Evolutionary conservation across 306 rosid species (phyloP).

Genomic region (Vachellia pachyceras): DNA sequence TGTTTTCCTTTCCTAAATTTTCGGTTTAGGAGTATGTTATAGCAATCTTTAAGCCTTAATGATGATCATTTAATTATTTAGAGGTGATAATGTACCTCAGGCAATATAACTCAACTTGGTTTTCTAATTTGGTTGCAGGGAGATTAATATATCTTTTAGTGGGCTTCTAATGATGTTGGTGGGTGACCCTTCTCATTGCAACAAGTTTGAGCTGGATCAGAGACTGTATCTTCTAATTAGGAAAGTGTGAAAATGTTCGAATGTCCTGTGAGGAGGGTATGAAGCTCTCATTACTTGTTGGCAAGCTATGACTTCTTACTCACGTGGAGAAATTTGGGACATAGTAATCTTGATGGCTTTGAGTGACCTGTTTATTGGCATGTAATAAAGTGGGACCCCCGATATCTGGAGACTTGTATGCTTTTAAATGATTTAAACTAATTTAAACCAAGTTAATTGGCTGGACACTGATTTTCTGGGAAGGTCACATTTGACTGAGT

Average conservation of each 20-base stretch:
- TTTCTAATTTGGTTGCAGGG: constrained; percentile 50
- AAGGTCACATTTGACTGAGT: neutral
- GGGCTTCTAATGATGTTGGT: constrained; percentile 94
- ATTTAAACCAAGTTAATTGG: neutral
- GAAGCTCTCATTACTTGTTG: constrained; percentile 10
- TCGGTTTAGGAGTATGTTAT: too few species aligned
- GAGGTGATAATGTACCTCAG: neutral
- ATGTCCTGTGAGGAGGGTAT: constrained; percentile 36
- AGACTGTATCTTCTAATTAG: constrained; percentile 82
- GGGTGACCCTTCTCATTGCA: constrained; percentile 86
- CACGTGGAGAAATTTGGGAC: neutral
- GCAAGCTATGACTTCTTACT: neutral
- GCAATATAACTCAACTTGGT: neutral
- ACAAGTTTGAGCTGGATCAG: constrained; percentile 91
- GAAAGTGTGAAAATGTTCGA: constrained; percentile 59
- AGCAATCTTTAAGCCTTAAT: too few species aligned
- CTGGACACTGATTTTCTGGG: neutral
- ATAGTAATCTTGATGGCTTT: neutral
- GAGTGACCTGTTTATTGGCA: neutral
- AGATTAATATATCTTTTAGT: constrained; percentile 81
- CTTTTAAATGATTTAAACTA: neutral
- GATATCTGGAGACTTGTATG: neutral
- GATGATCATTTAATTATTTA: constrained; percentile 6
- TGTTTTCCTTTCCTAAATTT: neutral
- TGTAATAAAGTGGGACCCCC: neutral